Evolutionary conservation across 257 asterid species (phyloP).

Genomic region (Nicotiana obtusifolia): DNA sequence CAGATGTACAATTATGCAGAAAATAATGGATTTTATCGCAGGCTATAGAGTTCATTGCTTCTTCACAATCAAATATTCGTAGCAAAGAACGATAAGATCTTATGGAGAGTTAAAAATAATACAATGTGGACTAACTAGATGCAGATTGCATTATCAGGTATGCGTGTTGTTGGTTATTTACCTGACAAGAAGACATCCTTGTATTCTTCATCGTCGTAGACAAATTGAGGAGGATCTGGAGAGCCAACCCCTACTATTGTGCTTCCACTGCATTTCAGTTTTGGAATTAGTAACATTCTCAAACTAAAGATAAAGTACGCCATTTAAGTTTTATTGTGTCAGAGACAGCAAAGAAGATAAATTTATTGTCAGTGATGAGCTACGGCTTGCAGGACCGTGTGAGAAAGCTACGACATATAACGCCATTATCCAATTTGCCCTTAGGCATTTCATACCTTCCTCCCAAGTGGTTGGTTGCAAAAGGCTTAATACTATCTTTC

Average conservation of each 20-base stretch:
- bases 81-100: background rate
- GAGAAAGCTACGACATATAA: background rate
- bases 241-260: conserved; percentile 95
- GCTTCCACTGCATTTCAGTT: conserved; percentile 64
- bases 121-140: background rate
- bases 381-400: background rate
- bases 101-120: background rate
- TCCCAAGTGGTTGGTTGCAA: no score
- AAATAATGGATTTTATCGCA: background rate
- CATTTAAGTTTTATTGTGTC: background rate
- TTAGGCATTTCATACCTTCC: background rate
- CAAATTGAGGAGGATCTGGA: conserved; percentile 83
- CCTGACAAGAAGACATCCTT: conserved; percentile 80
- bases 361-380: background rate
- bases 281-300: background rate
- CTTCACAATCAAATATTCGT: background rate
- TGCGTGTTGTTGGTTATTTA: conserved; percentile 8
- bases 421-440: background rate
- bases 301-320: background rate
- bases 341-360: background rate
- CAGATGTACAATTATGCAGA: background rate
- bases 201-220: conserved; percentile 84
- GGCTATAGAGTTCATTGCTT: background rate
- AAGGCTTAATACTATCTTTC: no score
- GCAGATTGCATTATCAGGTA: background rate